Evolutionary conservation across 345 rosid genomes (phyloP), one percentile per base, ranked within the genome.

Genomic region (Brassica nigra): DNA sequence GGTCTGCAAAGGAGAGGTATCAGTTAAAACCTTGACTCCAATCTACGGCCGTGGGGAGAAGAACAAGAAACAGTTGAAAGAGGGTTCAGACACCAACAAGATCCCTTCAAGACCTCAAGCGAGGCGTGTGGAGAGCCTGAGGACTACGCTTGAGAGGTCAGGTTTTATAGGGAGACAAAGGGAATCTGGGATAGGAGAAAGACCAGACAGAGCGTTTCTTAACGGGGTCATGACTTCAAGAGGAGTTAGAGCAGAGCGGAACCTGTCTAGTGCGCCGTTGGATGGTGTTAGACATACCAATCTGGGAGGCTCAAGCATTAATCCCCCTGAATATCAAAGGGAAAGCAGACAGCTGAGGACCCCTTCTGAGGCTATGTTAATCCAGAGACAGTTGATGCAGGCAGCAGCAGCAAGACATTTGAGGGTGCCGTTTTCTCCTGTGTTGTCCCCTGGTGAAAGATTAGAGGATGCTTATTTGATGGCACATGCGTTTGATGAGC

Each of bases 1-100:
- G 0, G 91, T 92, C 29, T 94, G 98, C 87, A 94, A 92, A 79
- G 98, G 94, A 15, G 94, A 95, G 79, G 91, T 90, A 16, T 84
- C 92, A 0, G 57, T 36, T 37, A 90, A 90, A 79, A 91, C 86
- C 77, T 84, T 95, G 66, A 92, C 89, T 55, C 99, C 99, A 3
- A 91, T 95, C 79, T 92, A 90, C 78, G 97, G 99, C 20, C 89
- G 94, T 65, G 97, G 91, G 44, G 86, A 80, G 54, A 80, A 74
- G 44, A 78, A 73, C 11, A 79, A 78, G 34, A 87, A 78, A 49
- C 86, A 75, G 39, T 84, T 0, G 82, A 77, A 94, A 87, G 57
- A 15, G 52, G 71, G 90, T 83, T 18, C 73, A 2, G 80, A 72
- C 47, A 70, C 84, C 23, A 89, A 92, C 34, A 34, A 87, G 97